Conservation (phyloP, 768 basidiomycete species). For the Hydnum rufescens region DNA sequence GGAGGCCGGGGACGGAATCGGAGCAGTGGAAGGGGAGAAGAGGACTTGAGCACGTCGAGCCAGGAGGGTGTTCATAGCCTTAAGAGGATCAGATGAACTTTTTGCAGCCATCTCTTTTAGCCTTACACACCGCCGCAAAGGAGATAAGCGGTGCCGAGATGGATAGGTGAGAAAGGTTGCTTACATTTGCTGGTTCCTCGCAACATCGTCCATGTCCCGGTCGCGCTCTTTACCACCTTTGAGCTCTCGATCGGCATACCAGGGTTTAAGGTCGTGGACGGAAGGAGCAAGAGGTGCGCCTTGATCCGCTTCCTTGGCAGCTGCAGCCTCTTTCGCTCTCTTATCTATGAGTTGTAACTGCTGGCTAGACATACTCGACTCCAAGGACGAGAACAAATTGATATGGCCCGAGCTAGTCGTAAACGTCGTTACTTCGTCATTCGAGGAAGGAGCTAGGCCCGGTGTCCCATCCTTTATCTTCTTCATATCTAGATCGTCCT, state of each 20-base stretch:
- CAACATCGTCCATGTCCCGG: conserved; percentile 16
- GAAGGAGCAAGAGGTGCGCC: conserved; percentile 58
- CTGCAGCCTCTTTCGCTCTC: conserved; percentile 7
- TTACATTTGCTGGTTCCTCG: conserved; percentile 22
- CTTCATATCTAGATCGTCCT: not conserved
- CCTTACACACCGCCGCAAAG: conserved; percentile 19
- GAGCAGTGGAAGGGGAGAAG: not conserved
- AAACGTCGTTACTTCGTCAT: conserved; percentile 1
- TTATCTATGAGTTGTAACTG: conserved; percentile 16
- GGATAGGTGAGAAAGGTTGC: not conserved
- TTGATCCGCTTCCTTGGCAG: conserved; percentile 33
- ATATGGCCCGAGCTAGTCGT: conserved; percentile 37
- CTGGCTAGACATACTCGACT: conserved; percentile 31
- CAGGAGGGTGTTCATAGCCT: conserved; percentile 49
- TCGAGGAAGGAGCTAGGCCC: not conserved
- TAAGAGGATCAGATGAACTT: conserved; percentile 46
- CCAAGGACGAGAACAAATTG: conserved; percentile 70
- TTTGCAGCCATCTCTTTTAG: conserved; percentile 44
- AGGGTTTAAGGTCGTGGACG: conserved; percentile 59
- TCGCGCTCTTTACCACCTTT: conserved; percentile 11
- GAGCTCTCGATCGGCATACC: conserved; percentile 32
- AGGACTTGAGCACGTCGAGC: conserved; percentile 19
- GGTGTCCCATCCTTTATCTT: not conserved
- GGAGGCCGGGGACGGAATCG: not conserved
- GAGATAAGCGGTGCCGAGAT: not conserved